Evolutionary conservation across 2,329 filamentous ascomycete species (phyloP), one percentile per base, ranked within the genome.

Genomic region (Tothia fuscella): DNA sequence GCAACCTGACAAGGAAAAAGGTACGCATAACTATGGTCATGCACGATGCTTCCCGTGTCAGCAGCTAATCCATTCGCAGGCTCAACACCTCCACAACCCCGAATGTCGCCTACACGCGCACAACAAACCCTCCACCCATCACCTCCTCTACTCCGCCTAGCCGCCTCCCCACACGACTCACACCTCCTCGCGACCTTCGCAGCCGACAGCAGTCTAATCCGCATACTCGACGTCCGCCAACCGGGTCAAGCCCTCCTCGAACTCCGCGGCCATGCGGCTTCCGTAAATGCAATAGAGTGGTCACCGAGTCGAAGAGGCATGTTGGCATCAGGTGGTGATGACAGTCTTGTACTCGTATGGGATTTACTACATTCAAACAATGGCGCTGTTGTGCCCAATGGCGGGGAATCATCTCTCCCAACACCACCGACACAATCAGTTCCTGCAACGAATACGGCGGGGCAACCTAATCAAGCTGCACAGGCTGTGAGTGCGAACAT

Each of bases 161-260:
- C 86, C 32, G 91, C 89, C 10, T 96, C 89, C 1, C 91, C 91
- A 2, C 89, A 96, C 54, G 91, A 98, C 60, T 82, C 86, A 5
- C 88, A 98, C 58, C 77, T 98, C 25, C 76, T 98, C 26, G 89
- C 89, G n/a, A 98, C 91, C 0, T 96, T 98, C 59, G 89, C 91
- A 14, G 81, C 87, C 55, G 91, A 96, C 57, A 93, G 85, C 3
- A 88, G 81, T 53, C 68, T 93, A 25, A 88, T 98, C 56, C 85
- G 91, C 36, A 93, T 98, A 42, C 77, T 98, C 22, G 91, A 98
- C 55, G 89, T 96, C 3, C 81, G 91, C 37, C 91, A 98, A 62
- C 91, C 91, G 0, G 91, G 91, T 5, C 91, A 95, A 61, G 91
- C 91, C 2, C 72, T 98, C 4, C 75, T 98, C 20, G 91, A 98